These are phyloP conservation scores for Hypoxylon sp. DNA, from an alignment of 2,329 filamentous ascomycete genomes.

Conservation along the genomic window DNA sequence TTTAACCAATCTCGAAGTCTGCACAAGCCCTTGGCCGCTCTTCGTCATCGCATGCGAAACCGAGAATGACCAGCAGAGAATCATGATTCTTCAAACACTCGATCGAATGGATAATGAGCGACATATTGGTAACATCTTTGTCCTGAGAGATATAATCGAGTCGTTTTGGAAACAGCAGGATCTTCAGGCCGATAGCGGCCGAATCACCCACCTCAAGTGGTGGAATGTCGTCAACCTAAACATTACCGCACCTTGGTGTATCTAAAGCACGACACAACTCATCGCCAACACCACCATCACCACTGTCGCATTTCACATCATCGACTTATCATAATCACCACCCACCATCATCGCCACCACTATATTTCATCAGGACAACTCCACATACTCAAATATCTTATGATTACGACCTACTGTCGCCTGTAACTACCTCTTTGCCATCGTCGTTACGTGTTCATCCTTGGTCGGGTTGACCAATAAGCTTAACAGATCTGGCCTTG, in stretches of 20 bases:
- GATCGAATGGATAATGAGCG: slow-evolving; percentile 58
- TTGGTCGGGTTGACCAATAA: slow-evolving; percentile 54
- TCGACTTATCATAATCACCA: background rate
- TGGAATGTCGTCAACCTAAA: slow-evolving; percentile 54
- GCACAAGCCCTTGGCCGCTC: slow-evolving; percentile 62
- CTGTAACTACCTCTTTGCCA: slow-evolving; percentile 44
- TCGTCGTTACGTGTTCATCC: slow-evolving; percentile 48
- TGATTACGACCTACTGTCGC: background rate
- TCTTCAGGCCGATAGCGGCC: slow-evolving; percentile 52
- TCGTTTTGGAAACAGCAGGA: slow-evolving; percentile 61
- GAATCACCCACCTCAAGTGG: slow-evolving; percentile 52
- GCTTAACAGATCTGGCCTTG: slow-evolving; percentile 56
- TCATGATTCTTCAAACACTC: slow-evolving; percentile 55
- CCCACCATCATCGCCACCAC: slow-evolving; percentile 4
- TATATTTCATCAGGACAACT: background rate
- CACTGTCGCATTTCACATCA: background rate
- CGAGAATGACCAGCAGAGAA: slow-evolving; percentile 56
- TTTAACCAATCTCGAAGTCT: slow-evolving; percentile 54
- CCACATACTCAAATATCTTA: slow-evolving; percentile 6
- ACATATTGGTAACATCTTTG: slow-evolving; percentile 59
- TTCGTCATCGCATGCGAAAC: slow-evolving; percentile 61
- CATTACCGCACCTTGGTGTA: slow-evolving; percentile 52
- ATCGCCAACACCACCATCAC: background rate
- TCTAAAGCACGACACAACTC: slow-evolving; percentile 42
- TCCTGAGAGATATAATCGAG: slow-evolving; percentile 58